Percentiles rank a stretch among this genome's conserved stretches.
Conservation (phyloP, 768 basidiomycete species). For the Amanita exitialis region DNA sequence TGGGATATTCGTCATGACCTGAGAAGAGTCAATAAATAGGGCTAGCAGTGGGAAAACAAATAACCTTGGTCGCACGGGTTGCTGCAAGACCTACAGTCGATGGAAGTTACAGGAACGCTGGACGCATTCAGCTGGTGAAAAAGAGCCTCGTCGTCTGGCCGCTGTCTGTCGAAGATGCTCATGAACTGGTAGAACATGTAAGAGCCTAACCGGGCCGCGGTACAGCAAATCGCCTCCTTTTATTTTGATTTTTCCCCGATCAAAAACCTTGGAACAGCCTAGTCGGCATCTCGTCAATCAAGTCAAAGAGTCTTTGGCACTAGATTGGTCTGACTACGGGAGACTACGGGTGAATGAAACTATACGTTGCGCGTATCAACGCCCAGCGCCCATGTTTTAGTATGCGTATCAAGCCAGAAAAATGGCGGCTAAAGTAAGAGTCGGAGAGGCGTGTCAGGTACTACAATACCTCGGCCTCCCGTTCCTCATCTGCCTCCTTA, state of each 20-base stretch:
- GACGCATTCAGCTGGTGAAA: conserved; percentile 43
- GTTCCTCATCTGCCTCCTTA: conserved; percentile 12
- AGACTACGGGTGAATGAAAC: too few species aligned
- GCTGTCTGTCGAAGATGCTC: conserved; percentile 28
- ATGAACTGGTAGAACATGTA: conserved; percentile 30
- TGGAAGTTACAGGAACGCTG: conserved; percentile 54
- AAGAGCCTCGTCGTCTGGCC: conserved; percentile 28
- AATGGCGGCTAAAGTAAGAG: neutral
- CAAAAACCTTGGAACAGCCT: too few species aligned
- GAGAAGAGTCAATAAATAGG: conserved; percentile 12
- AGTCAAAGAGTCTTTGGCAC: too few species aligned
- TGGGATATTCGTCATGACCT: conserved; percentile 72
- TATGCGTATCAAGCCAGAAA: too few species aligned
- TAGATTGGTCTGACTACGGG: too few species aligned
- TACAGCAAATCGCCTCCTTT: too few species aligned
- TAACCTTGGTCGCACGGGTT: conserved; percentile 70
- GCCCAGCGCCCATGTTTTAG: too few species aligned
- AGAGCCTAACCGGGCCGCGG: neutral
- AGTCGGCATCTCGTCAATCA: too few species aligned
- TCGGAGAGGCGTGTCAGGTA: neutral
- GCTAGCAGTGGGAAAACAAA: conserved; percentile 5
- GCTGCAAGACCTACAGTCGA: conserved; percentile 64
- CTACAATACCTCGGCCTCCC: neutral
- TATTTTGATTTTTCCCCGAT: too few species aligned
- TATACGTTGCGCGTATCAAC: too few species aligned